Conservation (phyloP, 2,329 filamentous ascomycete genomes). For the Chrysoporthe austroafricana region DNA sequence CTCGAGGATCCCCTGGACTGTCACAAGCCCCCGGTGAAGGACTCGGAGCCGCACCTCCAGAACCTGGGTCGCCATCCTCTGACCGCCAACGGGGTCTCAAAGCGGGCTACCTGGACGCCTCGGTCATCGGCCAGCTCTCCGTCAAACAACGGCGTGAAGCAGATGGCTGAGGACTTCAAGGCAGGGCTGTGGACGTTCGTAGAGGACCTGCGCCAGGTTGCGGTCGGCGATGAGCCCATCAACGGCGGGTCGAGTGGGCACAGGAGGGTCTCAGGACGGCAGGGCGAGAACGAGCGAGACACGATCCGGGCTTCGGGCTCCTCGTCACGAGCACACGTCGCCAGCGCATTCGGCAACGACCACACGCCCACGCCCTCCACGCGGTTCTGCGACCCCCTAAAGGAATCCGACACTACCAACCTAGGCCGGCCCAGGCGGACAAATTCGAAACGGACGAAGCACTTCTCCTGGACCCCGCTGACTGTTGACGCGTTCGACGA, state of each 20-base stretch:
- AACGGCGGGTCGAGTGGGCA: conserved; percentile 47
- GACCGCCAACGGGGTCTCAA: conserved; percentile 44
- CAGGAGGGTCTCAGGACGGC: conserved; percentile 24
- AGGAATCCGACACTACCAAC: conserved; percentile 25
- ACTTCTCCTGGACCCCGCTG: conserved; percentile 64
- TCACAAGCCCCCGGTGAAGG: conserved; percentile 42
- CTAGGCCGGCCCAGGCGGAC: conserved; percentile 22
- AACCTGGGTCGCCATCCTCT: conserved; percentile 36
- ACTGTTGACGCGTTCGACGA: conserved; percentile 62
- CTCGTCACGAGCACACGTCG: conserved; percentile 46
- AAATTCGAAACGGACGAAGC: conserved; percentile 49
- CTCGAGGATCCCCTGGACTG: conserved; percentile 50
- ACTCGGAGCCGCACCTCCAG: conserved; percentile 37
- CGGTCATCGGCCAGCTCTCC: conserved; percentile 48
- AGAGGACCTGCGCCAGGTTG: conserved; percentile 92
- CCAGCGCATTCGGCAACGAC: conserved; percentile 46
- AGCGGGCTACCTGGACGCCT: conserved; percentile 65
- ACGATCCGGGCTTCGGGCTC: conserved; percentile 50
- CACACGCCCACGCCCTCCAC: conserved; percentile 32
- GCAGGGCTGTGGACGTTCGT: conserved; percentile 92
- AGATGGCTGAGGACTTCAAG: conserved; percentile 87
- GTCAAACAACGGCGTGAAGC: conserved; percentile 56
- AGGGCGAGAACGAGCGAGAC: conserved; percentile 43
- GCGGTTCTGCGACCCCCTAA: conserved; percentile 24
- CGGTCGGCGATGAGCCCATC: conserved; percentile 89